phyloP scores from a whole-genome alignment of 352 stramenopile genomes.

The Plasmopara muralis region DNA sequence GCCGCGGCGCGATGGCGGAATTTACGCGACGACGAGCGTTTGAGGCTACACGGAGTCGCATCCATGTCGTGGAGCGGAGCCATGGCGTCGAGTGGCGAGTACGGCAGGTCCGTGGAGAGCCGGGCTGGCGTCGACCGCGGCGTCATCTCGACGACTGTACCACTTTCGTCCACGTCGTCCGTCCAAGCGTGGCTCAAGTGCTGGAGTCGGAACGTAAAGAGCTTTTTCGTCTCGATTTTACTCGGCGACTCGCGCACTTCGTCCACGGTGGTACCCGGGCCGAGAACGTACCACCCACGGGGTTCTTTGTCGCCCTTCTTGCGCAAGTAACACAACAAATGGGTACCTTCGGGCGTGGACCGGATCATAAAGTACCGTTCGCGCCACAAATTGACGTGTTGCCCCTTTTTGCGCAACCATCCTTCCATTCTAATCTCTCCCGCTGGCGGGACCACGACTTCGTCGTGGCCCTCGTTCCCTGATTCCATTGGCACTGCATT shows the following conservation, averaged over 20 bases:
- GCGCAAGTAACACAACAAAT: constrained; percentile 81
- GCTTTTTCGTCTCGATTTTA: constrained; percentile 83
- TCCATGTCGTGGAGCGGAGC: constrained; percentile 23
- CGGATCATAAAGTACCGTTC: constrained; percentile 87
- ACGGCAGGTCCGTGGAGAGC: constrained; percentile 27
- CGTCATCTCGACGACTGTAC: constrained; percentile 16
- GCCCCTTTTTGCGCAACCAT: constrained; percentile 80
- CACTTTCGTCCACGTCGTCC: constrained; percentile 44
- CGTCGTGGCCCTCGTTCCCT: constrained; percentile 7
- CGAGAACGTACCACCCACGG: constrained; percentile 73
- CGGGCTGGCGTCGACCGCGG: constrained; percentile 16
- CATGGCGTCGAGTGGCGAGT: constrained; percentile 23
- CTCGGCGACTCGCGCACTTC: constrained; percentile 79
- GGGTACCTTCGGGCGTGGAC: constrained; percentile 66
- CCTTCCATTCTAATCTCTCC: constrained; percentile 83
- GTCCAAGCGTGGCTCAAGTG: constrained; percentile 46
- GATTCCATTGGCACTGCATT: constrained; percentile 4
- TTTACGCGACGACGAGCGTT: constrained; percentile 42
- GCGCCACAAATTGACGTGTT: constrained; percentile 82
- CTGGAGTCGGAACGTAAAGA: constrained; percentile 79
- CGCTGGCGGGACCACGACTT: constrained; percentile 16
- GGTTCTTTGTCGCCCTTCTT: constrained; percentile 81
- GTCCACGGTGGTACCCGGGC: constrained; percentile 72
- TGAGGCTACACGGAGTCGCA: constrained; percentile 38
- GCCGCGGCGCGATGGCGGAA: constrained; percentile 62